Conservation (phyloP, 805 yeast genomes). For the Monosporozyma yasuniensis region DNA sequence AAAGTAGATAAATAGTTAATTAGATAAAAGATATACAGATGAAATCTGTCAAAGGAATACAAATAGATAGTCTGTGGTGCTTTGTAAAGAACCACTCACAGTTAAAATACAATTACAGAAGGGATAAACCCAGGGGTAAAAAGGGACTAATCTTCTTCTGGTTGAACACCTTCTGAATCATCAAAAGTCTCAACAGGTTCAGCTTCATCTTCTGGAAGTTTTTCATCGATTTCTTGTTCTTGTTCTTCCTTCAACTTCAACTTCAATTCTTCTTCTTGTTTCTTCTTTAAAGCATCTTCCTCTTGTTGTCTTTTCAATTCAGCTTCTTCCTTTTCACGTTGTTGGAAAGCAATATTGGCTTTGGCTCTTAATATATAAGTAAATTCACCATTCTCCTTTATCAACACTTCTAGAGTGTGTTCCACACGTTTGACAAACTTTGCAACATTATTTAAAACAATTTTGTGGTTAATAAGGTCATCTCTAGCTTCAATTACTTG, state of each 20-base stretch:
- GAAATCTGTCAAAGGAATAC: too few relatives aligned
- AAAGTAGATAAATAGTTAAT: background rate
- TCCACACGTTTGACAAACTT: slow-evolving; percentile 30
- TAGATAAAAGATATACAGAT: background rate
- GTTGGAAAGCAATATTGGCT: slow-evolving; percentile 49
- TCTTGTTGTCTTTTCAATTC: slow-evolving; percentile 13
- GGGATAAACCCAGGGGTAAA: too few relatives aligned
- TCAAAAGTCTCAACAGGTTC: background rate
- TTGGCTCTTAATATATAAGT: slow-evolving; percentile 47
- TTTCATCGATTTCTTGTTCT: slow-evolving; percentile 1
- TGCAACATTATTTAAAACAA: slow-evolving; percentile 7
- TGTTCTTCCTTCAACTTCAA: background rate
- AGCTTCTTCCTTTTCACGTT: slow-evolving; percentile 39
- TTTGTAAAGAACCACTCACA: background rate
- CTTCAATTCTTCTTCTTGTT: slow-evolving; percentile 4
- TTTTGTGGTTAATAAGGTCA: slow-evolving; percentile 30
- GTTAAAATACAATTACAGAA: background rate
- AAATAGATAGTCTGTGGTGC: background rate
- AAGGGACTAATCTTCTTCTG: background rate
- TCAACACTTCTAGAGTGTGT: slow-evolving; percentile 37
- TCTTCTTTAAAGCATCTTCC: slow-evolving; percentile 6
- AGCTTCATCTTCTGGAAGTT: background rate
- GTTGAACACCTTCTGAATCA: background rate
- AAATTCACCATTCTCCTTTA: slow-evolving; percentile 55
- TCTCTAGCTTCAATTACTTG: slow-evolving; percentile 49